Evolutionary conservation across 805 yeast genomes (phyloP).

Genomic region (Ogataea glucozyma): DNA sequence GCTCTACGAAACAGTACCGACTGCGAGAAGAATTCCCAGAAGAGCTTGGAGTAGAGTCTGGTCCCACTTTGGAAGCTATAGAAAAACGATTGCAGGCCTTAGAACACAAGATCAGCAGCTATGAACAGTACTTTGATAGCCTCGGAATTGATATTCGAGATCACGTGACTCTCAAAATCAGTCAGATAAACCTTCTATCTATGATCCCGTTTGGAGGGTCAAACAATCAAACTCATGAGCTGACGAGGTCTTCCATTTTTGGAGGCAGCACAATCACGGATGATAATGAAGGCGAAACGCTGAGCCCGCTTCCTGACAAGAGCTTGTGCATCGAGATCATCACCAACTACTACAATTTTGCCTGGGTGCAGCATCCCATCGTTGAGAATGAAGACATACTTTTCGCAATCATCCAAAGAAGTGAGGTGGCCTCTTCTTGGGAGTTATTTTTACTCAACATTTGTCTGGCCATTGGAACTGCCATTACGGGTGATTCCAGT

Average conservation of each 20-base stretch:
- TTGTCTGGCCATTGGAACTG: slow-evolving; percentile 20
- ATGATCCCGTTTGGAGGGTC: slow-evolving; percentile 21
- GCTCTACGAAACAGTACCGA: slow-evolving; percentile 12
- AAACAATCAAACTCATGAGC: slow-evolving; percentile 10
- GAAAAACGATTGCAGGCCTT: no score
- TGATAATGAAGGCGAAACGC: background rate
- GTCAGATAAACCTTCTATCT: slow-evolving; percentile 18
- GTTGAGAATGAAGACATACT: slow-evolving; percentile 12
- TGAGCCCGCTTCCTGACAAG: slow-evolving; percentile 9
- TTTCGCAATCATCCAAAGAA: slow-evolving; percentile 1
- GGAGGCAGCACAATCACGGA: slow-evolving; percentile 14
- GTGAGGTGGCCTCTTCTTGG: slow-evolving; percentile 8
- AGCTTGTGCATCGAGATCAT: slow-evolving; percentile 11
- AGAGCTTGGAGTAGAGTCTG: background rate
- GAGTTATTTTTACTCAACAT: slow-evolving; percentile 18
- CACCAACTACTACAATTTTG: slow-evolving; percentile 18
- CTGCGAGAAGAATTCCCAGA: slow-evolving; percentile 8
- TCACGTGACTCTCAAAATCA: slow-evolving; percentile 8
- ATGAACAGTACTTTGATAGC: slow-evolving; percentile 7
- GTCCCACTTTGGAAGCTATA: background rate
- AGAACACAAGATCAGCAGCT: background rate
- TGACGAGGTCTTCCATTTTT: slow-evolving; percentile 19
- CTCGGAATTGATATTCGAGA: slow-evolving; percentile 4
- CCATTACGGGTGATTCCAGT: slow-evolving; percentile 23
- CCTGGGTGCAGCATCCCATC: slow-evolving; percentile 27